Percentiles rank a stretch among this genome's conserved stretches.
Conservation (phyloP, 2,329 filamentous ascomycete species). For the Atkinsonella hypoxylon region DNA sequence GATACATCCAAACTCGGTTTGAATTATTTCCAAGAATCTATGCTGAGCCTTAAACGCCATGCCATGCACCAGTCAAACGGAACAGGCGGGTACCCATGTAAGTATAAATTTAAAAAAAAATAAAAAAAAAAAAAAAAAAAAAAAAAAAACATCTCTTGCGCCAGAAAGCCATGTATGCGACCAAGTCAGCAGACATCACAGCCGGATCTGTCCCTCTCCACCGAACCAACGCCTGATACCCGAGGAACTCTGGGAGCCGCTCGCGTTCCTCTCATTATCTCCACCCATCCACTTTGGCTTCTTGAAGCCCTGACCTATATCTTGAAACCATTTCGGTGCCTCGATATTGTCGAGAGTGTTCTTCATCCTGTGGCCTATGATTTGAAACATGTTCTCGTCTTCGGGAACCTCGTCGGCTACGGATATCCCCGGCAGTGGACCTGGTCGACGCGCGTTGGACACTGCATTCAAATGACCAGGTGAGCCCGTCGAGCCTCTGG, state of each 20-base stretch:
- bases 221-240: slow-evolving; percentile 49
- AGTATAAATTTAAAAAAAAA: background rate
- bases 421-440: slow-evolving; percentile 11
- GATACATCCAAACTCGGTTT: too few relatives aligned
- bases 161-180: background rate
- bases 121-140: too few relatives aligned
- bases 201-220: slow-evolving; percentile 21
- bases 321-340: slow-evolving; percentile 70
- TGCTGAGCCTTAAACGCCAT: too few relatives aligned
- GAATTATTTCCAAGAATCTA: too few relatives aligned
- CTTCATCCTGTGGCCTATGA: slow-evolving; percentile 71
- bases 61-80: too few relatives aligned
- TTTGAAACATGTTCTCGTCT: slow-evolving; percentile 73
- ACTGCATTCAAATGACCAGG: slow-evolving; percentile 29
- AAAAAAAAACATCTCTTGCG: too few relatives aligned
- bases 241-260: slow-evolving; percentile 18
- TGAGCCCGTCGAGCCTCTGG: slow-evolving; percentile 22
- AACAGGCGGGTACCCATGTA: too few relatives aligned
- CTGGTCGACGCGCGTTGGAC: slow-evolving; percentile 16
- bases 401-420: slow-evolving; percentile 41
- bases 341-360: slow-evolving; percentile 85
- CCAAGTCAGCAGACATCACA: slow-evolving; percentile 4
- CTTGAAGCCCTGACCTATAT: slow-evolving; percentile 56
- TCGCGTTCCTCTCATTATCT: slow-evolving; percentile 30
- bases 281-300: slow-evolving; percentile 73